These are phyloP conservation scores for Truncatella angustata DNA, from an alignment of 2,329 filamentous ascomycete species.

Conservation along the genomic window DNA sequence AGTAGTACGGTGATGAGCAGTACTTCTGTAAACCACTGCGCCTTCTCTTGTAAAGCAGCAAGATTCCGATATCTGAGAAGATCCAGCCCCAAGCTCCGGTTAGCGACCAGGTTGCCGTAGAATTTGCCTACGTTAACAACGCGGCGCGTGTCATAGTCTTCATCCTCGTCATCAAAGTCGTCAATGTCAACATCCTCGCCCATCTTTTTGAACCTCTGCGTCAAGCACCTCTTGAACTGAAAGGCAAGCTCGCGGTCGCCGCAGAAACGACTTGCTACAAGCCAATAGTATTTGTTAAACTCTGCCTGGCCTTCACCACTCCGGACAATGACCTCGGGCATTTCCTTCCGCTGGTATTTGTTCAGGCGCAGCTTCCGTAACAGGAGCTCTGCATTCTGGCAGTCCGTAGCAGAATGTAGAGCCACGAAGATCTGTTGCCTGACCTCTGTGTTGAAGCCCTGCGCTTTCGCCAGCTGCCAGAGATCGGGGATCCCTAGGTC, in stretches of 20 bases:
- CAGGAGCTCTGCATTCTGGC: slow-evolving; percentile 77
- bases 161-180: slow-evolving; percentile 55
- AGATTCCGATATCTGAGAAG: slow-evolving; percentile 73
- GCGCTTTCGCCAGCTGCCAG: slow-evolving; percentile 69
- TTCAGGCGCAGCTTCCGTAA: slow-evolving; percentile 82
- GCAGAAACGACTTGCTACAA: slow-evolving; percentile 79
- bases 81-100: slow-evolving; percentile 43
- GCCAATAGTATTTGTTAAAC: slow-evolving; percentile 92
- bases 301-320: slow-evolving; percentile 78
- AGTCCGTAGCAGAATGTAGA: slow-evolving; percentile 82
- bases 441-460: slow-evolving; percentile 84
- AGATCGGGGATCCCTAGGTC: slow-evolving; percentile 66
- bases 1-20: slow-evolving; percentile 75
- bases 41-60: slow-evolving; percentile 72
- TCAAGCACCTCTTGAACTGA: slow-evolving; percentile 83
- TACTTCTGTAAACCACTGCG: slow-evolving; percentile 75
- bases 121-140: slow-evolving; percentile 53
- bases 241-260: slow-evolving; percentile 73
- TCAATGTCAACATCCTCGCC: slow-evolving; percentile 70
- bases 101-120: slow-evolving; percentile 50
- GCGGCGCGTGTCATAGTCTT: slow-evolving; percentile 50
- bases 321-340: slow-evolving; percentile 83
- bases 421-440: slow-evolving; percentile 91
- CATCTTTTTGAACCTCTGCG: slow-evolving; percentile 80
- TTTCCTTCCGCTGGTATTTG: slow-evolving; percentile 80